A percentile compares a stretch with the other conserved stretches of the same genome.
These are phyloP conservation scores for Mrakia blollopis DNA, from an alignment of 768 basidiomycete genomes.

Conservation along the genomic window DNA sequence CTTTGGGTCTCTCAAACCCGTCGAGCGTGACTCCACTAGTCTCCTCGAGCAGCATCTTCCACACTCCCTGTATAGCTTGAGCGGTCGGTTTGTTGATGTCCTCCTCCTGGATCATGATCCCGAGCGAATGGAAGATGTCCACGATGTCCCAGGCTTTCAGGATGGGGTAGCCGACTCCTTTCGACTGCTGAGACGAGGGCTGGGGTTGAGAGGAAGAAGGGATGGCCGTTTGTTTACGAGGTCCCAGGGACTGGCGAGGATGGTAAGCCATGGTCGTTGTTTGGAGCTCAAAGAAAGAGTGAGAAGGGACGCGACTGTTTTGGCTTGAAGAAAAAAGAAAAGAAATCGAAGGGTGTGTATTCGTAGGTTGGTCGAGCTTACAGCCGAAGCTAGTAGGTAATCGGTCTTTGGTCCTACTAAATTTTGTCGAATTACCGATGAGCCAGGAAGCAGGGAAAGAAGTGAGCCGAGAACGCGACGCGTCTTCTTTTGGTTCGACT, in stretches of 20 bases:
- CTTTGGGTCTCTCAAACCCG: constrained; percentile 56
- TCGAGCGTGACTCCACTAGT: constrained; percentile 62
- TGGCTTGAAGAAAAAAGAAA: neutral
- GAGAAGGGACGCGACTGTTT: neutral
- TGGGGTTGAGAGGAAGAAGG: neutral
- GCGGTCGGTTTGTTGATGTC: constrained; percentile 63
- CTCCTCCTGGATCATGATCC: constrained; percentile 59
- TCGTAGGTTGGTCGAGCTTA: too few species aligned
- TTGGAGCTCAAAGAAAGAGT: neutral
- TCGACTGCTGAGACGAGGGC: neutral
- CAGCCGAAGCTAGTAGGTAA: too few species aligned
- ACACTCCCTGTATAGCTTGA: constrained; percentile 67
- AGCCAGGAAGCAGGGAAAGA: too few species aligned
- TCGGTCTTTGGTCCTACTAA: too few species aligned
- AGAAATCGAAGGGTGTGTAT: too few species aligned
- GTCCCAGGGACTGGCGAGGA: neutral
- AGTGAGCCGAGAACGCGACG: too few species aligned
- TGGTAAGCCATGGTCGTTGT: neutral
- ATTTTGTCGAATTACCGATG: too few species aligned
- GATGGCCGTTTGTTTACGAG: neutral
- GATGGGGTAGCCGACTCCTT: constrained; percentile 28
- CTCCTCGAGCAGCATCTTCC: constrained; percentile 65
- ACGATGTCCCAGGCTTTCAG: constrained; percentile 53
- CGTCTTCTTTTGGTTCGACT: too few species aligned
- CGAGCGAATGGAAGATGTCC: constrained; percentile 62